Evolutionary conservation across 768 basidiomycete genomes (phyloP), one percentile per base, ranked within the genome.

Genomic region (Kwoniella sp.): DNA sequence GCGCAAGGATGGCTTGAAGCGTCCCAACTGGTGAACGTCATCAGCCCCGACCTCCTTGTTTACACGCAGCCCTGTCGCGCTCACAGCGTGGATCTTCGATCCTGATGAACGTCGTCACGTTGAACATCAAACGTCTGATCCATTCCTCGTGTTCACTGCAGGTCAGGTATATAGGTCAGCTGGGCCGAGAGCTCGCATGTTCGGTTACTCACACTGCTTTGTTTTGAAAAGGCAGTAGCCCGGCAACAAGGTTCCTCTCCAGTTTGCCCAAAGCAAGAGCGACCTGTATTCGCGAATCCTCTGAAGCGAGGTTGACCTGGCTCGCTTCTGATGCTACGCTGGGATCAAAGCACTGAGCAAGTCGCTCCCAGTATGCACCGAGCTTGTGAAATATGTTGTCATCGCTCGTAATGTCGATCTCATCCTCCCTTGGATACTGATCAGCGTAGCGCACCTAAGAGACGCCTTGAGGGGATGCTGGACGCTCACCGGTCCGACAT

Each of bases 201-300:
- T 0, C 1, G 31, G 3, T 6, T 14, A 56, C 88, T 78, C 63
- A 92, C 90, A 82, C 85, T 22, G 86, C 84, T 52, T 75, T 77
- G 33, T 71, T 65, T 69, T 95, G 91, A 73, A 89, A 88, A n/a
- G 70, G 69, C 7, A 82, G 79, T 14, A 84, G 80, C 5, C 83
- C 87, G 9, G 88, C 88, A 28, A 88, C 83, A 9, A 91, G 74
- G 69, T 95, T 92, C 53, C 91, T 80, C 12, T 87, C 89, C 66
- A 92, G 84, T 64, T 82, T 85, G 7, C 83, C 85, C 19, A 89
- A 44, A 3, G 53, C 66, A 5, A 60, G 14, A n/a, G 57, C 63
- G 11, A 70, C 33, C 5, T 39, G 40, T 14, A 64, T 56, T 11
- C 55, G n/a, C 11, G 53, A 50, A 34, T 60, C 49, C 29, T 66